Evolutionary conservation across 129 eudicot genomes (phyloP).

Genomic region (Chrysanthemum seticuspe): DNA sequence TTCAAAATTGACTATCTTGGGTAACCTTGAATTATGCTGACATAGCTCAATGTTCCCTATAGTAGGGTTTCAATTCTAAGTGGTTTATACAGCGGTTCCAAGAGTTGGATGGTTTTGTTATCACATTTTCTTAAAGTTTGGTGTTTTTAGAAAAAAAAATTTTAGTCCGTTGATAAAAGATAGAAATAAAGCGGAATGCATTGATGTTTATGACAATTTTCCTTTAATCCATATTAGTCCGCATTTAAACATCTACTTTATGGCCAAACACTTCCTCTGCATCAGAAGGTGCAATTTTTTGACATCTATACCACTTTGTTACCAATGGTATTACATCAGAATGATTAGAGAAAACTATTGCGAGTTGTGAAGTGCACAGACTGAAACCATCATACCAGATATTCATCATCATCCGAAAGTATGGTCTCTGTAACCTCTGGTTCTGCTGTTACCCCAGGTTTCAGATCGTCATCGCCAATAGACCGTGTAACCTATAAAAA

Average conservation of each 20-base stretch:
- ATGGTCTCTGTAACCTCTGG: conserved; percentile 82
- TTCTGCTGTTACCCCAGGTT: conserved; percentile 97
- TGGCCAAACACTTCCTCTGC: neutral
- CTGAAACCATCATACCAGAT: conserved; percentile 55
- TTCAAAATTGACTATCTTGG: neutral
- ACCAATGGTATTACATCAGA: neutral
- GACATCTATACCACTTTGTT: conserved; percentile 4
- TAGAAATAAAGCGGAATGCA: too few species aligned
- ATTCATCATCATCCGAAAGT: conserved; percentile 70
- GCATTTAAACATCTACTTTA: neutral
- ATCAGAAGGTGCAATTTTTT: neutral
- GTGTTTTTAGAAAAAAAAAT: too few species aligned
- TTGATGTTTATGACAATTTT: too few species aligned
- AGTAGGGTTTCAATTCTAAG: neutral
- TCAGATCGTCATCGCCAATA: conserved; percentile 96
- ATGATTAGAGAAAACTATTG: neutral
- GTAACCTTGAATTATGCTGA: neutral
- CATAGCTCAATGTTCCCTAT: neutral
- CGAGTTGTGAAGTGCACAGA: conserved; percentile 3
- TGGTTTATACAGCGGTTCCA: neutral
- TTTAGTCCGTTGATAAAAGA: too few species aligned
- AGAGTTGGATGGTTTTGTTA: too few species aligned
- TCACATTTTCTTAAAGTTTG: too few species aligned
- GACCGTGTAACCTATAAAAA: conserved; percentile 82
- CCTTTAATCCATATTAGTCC: too few species aligned